Evolutionary conservation across 208 protist species (phyloP).

Genomic region (Leptomonas pyrrhocoris): DNA sequence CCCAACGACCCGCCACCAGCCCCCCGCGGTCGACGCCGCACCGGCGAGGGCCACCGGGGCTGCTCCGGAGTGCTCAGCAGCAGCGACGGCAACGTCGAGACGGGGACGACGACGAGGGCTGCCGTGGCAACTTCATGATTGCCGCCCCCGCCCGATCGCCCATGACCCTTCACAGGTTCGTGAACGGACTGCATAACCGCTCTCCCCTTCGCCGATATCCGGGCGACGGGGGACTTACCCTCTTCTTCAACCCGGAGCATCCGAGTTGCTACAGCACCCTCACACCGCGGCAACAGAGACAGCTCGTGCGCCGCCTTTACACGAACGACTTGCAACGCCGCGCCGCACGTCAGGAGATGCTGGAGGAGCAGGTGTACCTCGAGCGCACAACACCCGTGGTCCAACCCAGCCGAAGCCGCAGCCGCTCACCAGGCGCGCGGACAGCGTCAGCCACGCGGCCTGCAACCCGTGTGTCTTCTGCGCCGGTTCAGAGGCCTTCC

Average conservation of each 20-base stretch:
- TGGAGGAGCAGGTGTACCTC: slow-evolving; percentile 25
- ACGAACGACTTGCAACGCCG: slow-evolving; percentile 34
- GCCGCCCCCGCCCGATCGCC: slow-evolving; percentile 8
- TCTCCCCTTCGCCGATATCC: not conserved
- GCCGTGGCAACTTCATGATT: not conserved
- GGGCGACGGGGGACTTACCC: not conserved
- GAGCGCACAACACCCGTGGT: slow-evolving; percentile 13
- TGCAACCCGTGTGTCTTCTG: slow-evolving; percentile 1
- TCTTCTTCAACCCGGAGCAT: slow-evolving; percentile 10
- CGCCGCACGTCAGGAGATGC: slow-evolving; percentile 16
- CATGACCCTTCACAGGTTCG: not conserved
- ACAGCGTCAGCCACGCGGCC: not conserved
- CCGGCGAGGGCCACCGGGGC: not conserved
- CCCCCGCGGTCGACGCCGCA: slow-evolving; percentile 11
- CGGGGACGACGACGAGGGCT: not conserved
- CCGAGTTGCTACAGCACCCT: slow-evolving; percentile 42
- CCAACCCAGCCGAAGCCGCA: not conserved
- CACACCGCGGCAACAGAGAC: slow-evolving; percentile 31
- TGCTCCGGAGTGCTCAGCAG: slow-evolving; percentile 5
- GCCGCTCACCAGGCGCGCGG: slow-evolving; percentile 3
- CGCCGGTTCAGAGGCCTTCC: slow-evolving; percentile 5
- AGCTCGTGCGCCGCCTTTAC: slow-evolving; percentile 45
- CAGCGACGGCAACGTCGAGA: slow-evolving; percentile 2
- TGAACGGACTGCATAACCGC: slow-evolving; percentile 4
- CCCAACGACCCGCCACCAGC: slow-evolving; percentile 15